phyloP scores from a whole-genome alignment of 208 protist species.

The Trypanosomatidae sp. region DNA sequence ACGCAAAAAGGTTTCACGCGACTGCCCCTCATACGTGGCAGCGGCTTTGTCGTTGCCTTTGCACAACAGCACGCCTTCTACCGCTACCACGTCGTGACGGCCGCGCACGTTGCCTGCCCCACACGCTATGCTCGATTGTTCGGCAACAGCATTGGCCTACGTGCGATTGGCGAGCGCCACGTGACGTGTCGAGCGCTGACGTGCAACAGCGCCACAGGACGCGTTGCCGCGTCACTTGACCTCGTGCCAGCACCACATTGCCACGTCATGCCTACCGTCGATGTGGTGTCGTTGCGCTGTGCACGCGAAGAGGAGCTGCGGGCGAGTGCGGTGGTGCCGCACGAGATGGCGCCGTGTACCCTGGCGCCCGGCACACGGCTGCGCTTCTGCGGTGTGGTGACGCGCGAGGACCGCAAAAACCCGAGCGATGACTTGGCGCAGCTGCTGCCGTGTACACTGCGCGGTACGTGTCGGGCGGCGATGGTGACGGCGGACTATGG shows the following conservation, averaged over 20 bases:
- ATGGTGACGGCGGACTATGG: constrained; percentile 76
- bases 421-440: constrained; percentile 63
- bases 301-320: constrained; percentile 20
- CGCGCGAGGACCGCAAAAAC: constrained; percentile 58
- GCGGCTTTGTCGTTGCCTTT: constrained; percentile 68
- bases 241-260: constrained; percentile 45
- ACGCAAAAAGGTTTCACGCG: constrained; percentile 77
- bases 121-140: constrained; percentile 47
- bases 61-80: constrained; percentile 58
- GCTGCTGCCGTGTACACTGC: constrained; percentile 18
- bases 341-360: constrained; percentile 53
- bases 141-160: constrained; percentile 47
- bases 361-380: constrained; percentile 56
- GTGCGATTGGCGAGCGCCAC: constrained; percentile 79
- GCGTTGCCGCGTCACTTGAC: constrained; percentile 20
- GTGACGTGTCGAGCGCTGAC: constrained; percentile 53
- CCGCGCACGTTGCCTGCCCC: constrained; percentile 72
- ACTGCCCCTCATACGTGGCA: constrained; percentile 71
- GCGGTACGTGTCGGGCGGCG: constrained; percentile 49
- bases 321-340: constrained; percentile 9
- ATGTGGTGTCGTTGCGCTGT: constrained; percentile 52
- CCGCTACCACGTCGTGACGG: constrained; percentile 68
- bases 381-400: constrained; percentile 37
- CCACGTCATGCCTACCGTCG: constrained; percentile 49
- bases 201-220: constrained; percentile 11